Base-by-base conservation (phyloP, 2,329 filamentous ascomycete genomes). In the Phialophora verrucosa region DNA sequence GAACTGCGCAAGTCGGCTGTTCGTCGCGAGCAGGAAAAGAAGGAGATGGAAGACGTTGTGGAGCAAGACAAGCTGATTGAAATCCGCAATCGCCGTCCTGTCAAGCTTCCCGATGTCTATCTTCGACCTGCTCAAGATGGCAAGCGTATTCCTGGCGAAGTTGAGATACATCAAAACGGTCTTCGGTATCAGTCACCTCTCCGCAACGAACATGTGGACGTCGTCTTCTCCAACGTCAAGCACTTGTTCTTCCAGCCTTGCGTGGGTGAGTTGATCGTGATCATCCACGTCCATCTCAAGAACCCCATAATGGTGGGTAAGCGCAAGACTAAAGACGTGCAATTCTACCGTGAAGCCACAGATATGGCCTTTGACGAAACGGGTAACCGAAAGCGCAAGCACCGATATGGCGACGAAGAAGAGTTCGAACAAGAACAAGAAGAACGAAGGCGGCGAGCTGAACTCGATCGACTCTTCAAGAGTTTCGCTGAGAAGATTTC, bases 361-460 rank as follows among this genome's bases (percentile, higher is more conserved):
- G 95, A 99, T 73, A 98, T 99, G 78, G 93, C 97, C 75, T 98
- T 99, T 73, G 95, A 99, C 75, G 95, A 99, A 81, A 99, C 95
- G 56, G 96, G 95, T 72, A 99, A 98, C 80, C 88, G 96, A 70
- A 97, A 97, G 82, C 91, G 95, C 72, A 97, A 97, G 81, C 96
- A 98, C 80, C 90, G 95, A 57, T 98, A 96, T 76, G 95, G 95
- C 51, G 95, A 99, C 70, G 96, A 99, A 77, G 95, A 99, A 76
- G 95, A 99, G 77, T 99, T 99, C 70, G 95, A 99, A 78, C 93
- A 94, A 50, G 95, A 99, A 78, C 95, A 99, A 78, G 95, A 99
- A 78, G 95, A 99, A 79, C 89, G 96, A 73, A 87, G 94, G 71
- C 89, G 94, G 65, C 87, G 95, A 72, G 91, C 91, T n/a, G 92